These are phyloP conservation scores for Colletotrichum tanaceti DNA, from an alignment of 2,329 filamentous ascomycete species.

Conservation along the genomic window DNA sequence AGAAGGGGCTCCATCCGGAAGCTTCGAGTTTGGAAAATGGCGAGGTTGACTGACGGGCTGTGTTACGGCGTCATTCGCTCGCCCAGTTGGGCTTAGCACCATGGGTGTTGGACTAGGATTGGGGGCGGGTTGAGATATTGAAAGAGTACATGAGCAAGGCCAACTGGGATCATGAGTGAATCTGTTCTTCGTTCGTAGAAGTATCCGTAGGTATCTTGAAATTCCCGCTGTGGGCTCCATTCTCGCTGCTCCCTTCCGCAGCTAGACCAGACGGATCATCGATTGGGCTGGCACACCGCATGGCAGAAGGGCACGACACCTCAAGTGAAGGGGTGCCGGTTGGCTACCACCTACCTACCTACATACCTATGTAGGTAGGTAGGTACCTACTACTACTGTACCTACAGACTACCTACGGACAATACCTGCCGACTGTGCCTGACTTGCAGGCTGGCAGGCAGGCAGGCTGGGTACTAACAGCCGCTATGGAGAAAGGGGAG, in stretches of 20 bases:
- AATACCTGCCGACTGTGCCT: conserved; percentile 8
- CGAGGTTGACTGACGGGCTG: conserved; percentile 41
- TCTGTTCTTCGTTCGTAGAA: no score
- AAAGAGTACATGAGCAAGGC: no score
- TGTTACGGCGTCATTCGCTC: conserved; percentile 37
- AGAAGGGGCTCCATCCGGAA: not conserved
- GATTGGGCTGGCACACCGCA: conserved; percentile 28
- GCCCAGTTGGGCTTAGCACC: conserved; percentile 34
- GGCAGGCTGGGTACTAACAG: conserved; percentile 28
- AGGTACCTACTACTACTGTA: no score
- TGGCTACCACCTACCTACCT: no score
- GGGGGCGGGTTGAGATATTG: no score
- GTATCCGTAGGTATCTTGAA: not conserved
- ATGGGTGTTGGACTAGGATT: conserved; percentile 31
- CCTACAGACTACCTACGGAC: not conserved
- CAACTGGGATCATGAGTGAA: conserved; percentile 18
- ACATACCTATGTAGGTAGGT: no score
- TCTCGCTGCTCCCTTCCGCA: conserved; percentile 12
- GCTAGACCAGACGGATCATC: conserved; percentile 35
- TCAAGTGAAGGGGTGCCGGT: not conserved
- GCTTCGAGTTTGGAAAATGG: conserved; percentile 35
- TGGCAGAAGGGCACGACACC: conserved; percentile 13
- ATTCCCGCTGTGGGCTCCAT: conserved; percentile 7
- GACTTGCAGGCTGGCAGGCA: no score
- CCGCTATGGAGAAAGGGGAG: conserved; percentile 22